Evolutionary conservation across 331 rosid genomes (phyloP), one percentile per base, ranked within the genome.

Genomic region (Malus hybrid): DNA sequence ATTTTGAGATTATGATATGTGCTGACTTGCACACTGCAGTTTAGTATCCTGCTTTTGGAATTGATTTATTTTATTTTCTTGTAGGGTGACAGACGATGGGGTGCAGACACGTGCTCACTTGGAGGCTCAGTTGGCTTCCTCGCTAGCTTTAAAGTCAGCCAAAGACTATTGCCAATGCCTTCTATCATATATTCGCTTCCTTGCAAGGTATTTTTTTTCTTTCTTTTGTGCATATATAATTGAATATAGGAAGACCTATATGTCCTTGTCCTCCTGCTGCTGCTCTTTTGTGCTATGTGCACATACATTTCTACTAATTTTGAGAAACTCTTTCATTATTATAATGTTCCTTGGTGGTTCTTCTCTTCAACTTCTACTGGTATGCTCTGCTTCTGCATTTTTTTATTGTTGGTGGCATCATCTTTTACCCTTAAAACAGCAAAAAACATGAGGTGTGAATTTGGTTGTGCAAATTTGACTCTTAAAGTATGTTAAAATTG

Each of bases 21-120:
- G 30, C 46, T 44, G 68, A 39, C n/a, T 22, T 57, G 16, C 29
- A 19, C 18, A 68, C n/a, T 72, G 32, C 16, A 33, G 62, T 33
- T 29, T 63, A 28, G 63, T 36, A 15, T 83, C 60, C 63, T 28
- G 64, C 67, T 70, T 39, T 62, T 42, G 30, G 57, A 29, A 72
- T 75, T 82, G 30, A 78, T 66, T 15, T 22, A 74, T 76, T 72
- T 16, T 70, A 58, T 77, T 66, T 61, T 80, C 80, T 16, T 81
- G 50, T 84, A 94, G 99, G 84, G 88, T 92, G 66, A 95, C 99
- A 12, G 99, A 92, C 68, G 97, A 94, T 77, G 99, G 99, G 55
- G 89, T 84, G 77, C 97, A 95, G 87, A 95, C 99, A 71, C 97
- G 99, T 63, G 97, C 99, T 77, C 99, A 95, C 82, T 84, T 95